Percentiles rank a stretch among this genome's conserved stretches.
These are phyloP conservation scores for Naganishia kalamii DNA, from an alignment of 768 basidiomycete species.

Conservation along the genomic window DNA sequence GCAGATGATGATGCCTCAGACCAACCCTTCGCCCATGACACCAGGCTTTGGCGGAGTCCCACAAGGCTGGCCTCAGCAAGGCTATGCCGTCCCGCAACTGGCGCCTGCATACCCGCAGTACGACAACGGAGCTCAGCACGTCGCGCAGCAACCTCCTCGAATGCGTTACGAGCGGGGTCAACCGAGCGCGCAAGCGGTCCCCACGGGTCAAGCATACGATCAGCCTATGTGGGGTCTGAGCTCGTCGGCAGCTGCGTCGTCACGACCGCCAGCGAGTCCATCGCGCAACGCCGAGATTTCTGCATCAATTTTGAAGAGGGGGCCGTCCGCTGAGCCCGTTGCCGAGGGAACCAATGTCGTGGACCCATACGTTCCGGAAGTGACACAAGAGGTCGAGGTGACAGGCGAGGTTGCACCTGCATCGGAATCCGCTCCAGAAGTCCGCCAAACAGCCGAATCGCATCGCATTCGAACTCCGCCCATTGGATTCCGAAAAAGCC, in stretches of 20 bases:
- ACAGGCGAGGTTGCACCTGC: too few species aligned
- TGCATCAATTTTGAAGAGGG: not conserved
- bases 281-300: conserved; percentile 3
- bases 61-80: too few species aligned
- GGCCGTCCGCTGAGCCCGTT: too few species aligned
- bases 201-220: not conserved
- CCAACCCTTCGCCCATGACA: not conserved
- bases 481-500: too few species aligned
- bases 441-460: too few species aligned
- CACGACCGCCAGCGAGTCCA: not conserved
- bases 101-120: not conserved
- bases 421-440: too few species aligned
- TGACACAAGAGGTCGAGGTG: too few species aligned
- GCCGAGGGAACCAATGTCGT: too few species aligned
- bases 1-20: not conserved
- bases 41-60: not conserved
- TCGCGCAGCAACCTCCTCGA: conserved; percentile 3
- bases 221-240: conserved; percentile 1
- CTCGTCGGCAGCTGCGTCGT: not conserved
- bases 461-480: too few species aligned
- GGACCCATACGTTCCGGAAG: too few species aligned
- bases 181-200: not conserved
- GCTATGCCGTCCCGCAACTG: not conserved
- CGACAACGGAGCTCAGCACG: not conserved
- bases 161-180: not conserved